Conservation (phyloP, 148 eudicot species). For the Spergularia marina region DNA sequence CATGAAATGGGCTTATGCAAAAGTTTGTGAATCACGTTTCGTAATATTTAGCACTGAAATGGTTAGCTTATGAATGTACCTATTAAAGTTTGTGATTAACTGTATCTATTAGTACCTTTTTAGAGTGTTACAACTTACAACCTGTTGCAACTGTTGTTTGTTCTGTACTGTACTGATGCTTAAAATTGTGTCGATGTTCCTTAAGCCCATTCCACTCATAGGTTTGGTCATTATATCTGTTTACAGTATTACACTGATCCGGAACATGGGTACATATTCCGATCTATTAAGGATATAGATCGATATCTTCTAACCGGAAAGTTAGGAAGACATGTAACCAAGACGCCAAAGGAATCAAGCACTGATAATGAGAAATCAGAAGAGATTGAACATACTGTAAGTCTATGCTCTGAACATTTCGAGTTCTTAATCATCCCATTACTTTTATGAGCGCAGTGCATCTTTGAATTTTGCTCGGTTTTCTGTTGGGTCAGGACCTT, state of each 20-base stretch:
- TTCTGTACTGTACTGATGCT: no score
- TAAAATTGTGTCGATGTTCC: no score
- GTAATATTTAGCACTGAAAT: not conserved
- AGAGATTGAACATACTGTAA: slow-evolving; percentile 20
- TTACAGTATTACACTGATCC: slow-evolving; percentile 61
- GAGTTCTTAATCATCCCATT: not conserved
- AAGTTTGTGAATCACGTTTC: not conserved
- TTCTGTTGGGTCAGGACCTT: no score
- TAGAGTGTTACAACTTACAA: not conserved
- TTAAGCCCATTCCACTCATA: no score
- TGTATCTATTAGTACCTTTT: no score
- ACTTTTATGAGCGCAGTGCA: no score
- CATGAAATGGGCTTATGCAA: no score
- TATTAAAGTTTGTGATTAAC: no score
- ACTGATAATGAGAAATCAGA: slow-evolving; percentile 16
- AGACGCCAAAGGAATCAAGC: slow-evolving; percentile 31
- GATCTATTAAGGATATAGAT: slow-evolving; percentile 47
- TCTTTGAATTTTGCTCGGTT: no score
- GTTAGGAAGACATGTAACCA: slow-evolving; percentile 40
- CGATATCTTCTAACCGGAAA: slow-evolving; percentile 51
- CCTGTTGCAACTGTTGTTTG: no score
- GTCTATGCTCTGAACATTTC: not conserved
- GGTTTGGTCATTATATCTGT: not conserved
- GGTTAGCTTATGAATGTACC: not conserved
- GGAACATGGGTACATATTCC: slow-evolving; percentile 47